A percentile compares a stretch with the other conserved stretches of the same genome.
Evolutionary conservation across 208 protist genomes (phyloP).

Genomic region (Crithidia acanthocephali): DNA sequence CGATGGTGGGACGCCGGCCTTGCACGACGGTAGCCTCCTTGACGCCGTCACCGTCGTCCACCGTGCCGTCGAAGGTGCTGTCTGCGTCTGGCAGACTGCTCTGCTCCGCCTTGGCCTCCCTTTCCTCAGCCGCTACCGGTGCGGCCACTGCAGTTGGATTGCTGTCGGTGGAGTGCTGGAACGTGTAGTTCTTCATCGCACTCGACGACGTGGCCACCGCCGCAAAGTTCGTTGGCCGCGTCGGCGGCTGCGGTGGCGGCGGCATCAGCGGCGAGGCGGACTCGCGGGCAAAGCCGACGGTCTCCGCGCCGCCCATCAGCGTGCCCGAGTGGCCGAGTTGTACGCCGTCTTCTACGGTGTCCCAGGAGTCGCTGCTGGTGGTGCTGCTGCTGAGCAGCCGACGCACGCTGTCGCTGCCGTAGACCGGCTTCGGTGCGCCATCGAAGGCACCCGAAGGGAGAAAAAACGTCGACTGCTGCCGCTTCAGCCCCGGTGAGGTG

Average conservation of each 20-base stretch:
- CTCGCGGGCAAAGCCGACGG: not conserved
- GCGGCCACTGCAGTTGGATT: not conserved
- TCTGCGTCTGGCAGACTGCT: too few species aligned
- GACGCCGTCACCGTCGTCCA: too few species aligned
- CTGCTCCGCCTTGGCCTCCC: too few species aligned
- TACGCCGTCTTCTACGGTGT: not conserved
- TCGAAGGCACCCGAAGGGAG: conserved; percentile 1
- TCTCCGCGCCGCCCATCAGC: not conserved
- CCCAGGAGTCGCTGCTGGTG: not conserved
- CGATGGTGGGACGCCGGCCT: not conserved
- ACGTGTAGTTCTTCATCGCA: not conserved
- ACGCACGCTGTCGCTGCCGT: not conserved
- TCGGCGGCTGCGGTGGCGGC: not conserved
- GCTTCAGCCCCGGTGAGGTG: not conserved
- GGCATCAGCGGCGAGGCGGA: not conserved
- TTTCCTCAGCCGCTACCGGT: too few species aligned
- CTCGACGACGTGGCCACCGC: too few species aligned
- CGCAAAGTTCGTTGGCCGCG: not conserved
- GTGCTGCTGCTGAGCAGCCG: not conserved
- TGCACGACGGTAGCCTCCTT: too few species aligned
- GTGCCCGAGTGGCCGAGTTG: not conserved
- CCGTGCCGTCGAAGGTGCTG: too few species aligned
- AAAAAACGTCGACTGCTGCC: not conserved
- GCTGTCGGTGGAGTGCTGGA: not conserved
- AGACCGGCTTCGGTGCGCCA: too few species aligned